Evolutionary conservation across 441 rosid genomes (phyloP).

Genomic region (Theobroma grandiflorum): DNA sequence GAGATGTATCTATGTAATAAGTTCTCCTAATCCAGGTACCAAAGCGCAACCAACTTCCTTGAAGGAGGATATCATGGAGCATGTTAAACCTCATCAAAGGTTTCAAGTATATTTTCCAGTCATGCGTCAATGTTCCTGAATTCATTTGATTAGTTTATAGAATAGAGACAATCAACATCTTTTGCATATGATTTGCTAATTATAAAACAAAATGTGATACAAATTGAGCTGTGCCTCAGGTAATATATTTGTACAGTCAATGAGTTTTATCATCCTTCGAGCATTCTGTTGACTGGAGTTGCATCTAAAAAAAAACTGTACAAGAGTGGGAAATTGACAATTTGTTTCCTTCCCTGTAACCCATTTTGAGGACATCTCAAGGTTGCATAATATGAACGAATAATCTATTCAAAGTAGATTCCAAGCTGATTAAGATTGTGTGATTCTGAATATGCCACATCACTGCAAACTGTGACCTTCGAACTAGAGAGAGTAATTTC

Average conservation of each 20-base stretch:
- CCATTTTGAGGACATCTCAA: not conserved
- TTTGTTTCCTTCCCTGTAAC: not conserved
- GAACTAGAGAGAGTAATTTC: slow-evolving; percentile 61
- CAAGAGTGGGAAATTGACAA: not conserved
- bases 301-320: not conserved
- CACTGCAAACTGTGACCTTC: slow-evolving; percentile 67
- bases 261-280: not conserved
- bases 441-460: slow-evolving; percentile 57
- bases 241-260: not conserved
- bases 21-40: too few species aligned
- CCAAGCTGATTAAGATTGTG: slow-evolving; percentile 14
- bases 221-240: not conserved
- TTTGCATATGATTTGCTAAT: not conserved
- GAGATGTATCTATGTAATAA: too few species aligned
- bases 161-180: too few species aligned
- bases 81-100: too few species aligned
- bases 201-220: not conserved
- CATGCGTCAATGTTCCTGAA: too few species aligned
- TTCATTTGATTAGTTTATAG: too few species aligned
- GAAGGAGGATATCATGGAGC: too few species aligned
- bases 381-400: not conserved
- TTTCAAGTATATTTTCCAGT: too few species aligned
- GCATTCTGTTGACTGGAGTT: not conserved
- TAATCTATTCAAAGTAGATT: slow-evolving; percentile 7
- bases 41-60: too few species aligned